Conservation (phyloP, 2,329 filamentous ascomycete species). For the Aspergillus japonicus region DNA sequence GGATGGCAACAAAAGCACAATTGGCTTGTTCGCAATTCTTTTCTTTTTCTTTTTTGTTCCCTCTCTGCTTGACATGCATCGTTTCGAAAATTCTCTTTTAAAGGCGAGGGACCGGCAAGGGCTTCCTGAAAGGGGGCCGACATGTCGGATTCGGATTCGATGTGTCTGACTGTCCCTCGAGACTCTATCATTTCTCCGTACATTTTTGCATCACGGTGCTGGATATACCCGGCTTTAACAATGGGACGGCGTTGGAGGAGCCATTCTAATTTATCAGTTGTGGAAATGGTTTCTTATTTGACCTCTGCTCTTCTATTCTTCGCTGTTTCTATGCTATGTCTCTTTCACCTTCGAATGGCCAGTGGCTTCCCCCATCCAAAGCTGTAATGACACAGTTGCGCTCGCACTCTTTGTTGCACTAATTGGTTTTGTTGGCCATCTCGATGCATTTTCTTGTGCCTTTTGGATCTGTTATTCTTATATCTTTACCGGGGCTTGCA, state of each 20-base stretch:
- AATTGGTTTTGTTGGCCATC: neutral
- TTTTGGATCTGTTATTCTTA: neutral
- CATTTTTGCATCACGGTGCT: constrained; percentile 49
- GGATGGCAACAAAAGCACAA: constrained; percentile 20
- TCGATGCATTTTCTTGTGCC: neutral
- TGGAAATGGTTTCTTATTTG: constrained; percentile 17
- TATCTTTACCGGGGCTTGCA: neutral
- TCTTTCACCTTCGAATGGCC: neutral
- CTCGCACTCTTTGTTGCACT: neutral
- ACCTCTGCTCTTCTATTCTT: constrained; percentile 13
- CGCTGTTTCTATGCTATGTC: constrained; percentile 9
- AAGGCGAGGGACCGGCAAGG: constrained; percentile 16
- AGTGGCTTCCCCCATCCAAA: neutral
- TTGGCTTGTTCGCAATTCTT: constrained; percentile 18
- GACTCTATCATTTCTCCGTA: constrained; percentile 30
- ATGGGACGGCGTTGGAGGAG: constrained; percentile 40
- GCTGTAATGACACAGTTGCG: neutral
- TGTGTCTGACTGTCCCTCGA: constrained; percentile 10
- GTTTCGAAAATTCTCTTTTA: constrained; percentile 16
- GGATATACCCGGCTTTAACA: constrained; percentile 50
- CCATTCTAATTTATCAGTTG: constrained; percentile 18
- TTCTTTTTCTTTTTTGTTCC: constrained; percentile 6
- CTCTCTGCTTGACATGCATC: constrained; percentile 20
- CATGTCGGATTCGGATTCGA: neutral
- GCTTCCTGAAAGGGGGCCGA: neutral